These are phyloP conservation scores for Colletotrichum sublineola DNA, from an alignment of 2,329 filamentous ascomycete genomes.

Conservation along the genomic window DNA sequence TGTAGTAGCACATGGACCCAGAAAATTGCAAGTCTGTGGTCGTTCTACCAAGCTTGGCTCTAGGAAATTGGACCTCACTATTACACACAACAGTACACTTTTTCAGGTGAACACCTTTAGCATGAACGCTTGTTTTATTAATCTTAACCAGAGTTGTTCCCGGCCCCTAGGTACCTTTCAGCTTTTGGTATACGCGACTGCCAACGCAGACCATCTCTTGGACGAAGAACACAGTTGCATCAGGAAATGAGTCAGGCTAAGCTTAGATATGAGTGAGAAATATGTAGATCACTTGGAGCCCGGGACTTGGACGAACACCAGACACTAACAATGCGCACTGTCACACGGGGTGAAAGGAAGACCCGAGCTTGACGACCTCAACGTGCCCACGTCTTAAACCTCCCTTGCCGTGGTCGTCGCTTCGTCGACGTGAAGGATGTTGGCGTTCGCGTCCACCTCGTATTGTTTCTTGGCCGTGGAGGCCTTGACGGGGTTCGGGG, in stretches of 20 bases:
- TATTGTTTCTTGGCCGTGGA: conserved; percentile 37
- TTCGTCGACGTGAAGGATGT: conserved; percentile 22
- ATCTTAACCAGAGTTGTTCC: not conserved
- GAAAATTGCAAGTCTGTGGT: too few relatives aligned
- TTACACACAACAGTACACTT: too few relatives aligned
- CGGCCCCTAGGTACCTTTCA: not conserved
- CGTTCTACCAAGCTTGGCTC: too few relatives aligned
- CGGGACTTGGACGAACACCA: not conserved
- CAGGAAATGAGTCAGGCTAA: not conserved
- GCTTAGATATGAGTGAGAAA: not conserved
- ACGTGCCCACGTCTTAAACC: not conserved
- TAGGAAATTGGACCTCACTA: too few relatives aligned
- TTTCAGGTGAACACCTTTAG: too few relatives aligned
- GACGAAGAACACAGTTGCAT: not conserved
- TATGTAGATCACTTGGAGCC: not conserved
- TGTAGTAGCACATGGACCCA: too few relatives aligned
- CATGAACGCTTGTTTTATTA: not conserved
- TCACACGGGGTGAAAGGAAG: not conserved
- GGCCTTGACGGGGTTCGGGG: conserved; percentile 36
- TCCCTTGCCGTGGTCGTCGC: not conserved
- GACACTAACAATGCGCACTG: not conserved
- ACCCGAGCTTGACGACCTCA: not conserved
- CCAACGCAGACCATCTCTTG: not conserved
- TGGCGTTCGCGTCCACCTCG: conserved; percentile 27
- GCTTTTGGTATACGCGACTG: not conserved